Base-by-base conservation (phyloP, 495 filamentous ascomycete species). In the Aspergillus haitiensis region DNA sequence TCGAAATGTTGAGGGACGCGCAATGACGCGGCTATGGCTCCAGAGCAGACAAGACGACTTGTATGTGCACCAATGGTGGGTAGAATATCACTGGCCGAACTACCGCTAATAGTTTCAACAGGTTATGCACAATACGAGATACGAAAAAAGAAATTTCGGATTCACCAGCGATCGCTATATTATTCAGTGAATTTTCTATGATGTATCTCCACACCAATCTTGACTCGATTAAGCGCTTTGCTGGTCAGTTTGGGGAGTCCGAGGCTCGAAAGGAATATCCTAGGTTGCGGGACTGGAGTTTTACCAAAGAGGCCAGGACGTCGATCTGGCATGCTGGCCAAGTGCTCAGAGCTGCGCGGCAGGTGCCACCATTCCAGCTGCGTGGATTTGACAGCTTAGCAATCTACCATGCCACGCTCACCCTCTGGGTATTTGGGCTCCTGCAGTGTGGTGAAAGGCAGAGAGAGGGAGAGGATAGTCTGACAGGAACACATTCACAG, bases 271-370 rank as follows among this genome's bases (percentile, higher is more conserved):
- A 75, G 5, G 78, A 80, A 18, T 82, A 79, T 47, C 78, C 79
- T 0, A 65, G 66, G 0, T 70, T 88, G 3, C 72, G 77, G 44
- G 66, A 74, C 2, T 88, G 85, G 85, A 75, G 77, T 6, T 61
- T 64, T 1, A 78, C 70, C 1, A 55, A 63, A n/a, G 80, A 82
- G 16, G 75, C 81, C 0, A 69, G 84, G 3, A 70, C 70, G 18
- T 82, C 83, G 0, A 66, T 86, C 4, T 86, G 82, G 80, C 82
- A 85, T 55, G 83, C 84, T 0, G 84, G 83, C 0, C 84, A 86
- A 65, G 73, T 87, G 3, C 56, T 88, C 6, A 72, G 79, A 5
- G 74, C 78, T 11, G 84, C 80, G 0, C 78, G 75, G 44, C 32
- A 58, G 6, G 76, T 87, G 6, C 72, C 71, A 0, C 53, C 61